Evolutionary conservation across 495 filamentous ascomycete genomes (phyloP), one percentile per base, ranked within the genome.

Genomic region (Emericellopsis terricola): DNA sequence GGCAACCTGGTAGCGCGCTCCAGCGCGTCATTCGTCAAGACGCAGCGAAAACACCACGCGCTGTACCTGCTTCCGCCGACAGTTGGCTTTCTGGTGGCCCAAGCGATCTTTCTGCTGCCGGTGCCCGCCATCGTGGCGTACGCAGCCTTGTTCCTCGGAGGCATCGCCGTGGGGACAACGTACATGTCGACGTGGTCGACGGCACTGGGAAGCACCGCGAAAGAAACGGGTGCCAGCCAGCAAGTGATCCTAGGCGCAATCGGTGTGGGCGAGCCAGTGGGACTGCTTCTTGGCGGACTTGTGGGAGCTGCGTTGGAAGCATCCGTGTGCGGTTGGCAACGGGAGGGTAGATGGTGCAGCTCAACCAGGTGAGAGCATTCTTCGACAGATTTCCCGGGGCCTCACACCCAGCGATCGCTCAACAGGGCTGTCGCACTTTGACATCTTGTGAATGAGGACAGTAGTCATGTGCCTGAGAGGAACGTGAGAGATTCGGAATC

Each of bases 1-100:
- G 33, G 33, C 7, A 28, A 35, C 16, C 21, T 35, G 3, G 4
- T 27, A 8, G 19, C 33, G 21, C 33, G 33, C n/a, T 35, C 33
- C 17, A 24, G 13, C 13, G 21, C 21, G 13, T 15, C 27, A 7
- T 8, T 35, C 23, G 11, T 11, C 23, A 26, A 26, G 11, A 6
- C 23, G 6, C 23, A 6, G 23, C 23, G 23, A 26, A 11, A 6
- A 6, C 6, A 11, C 6, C 6, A 6, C 6, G 11, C 11, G 23
- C 23, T 26, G 23, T 6, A 6, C 6, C 6, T 26, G 23, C 23
- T 26, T 6, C 6, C 23, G 6, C 6, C 23, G 6, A 26, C 6
- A 6, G 23, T 26, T 6, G 6, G 23, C 11, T 11, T 26, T 11
- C 23, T 26, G 11, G 23, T 11, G 23, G 6, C 6, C 6, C 6